Evolutionary conservation across 2,329 filamentous ascomycete genomes (phyloP), one percentile per base, ranked within the genome.

Genomic region (Diaporthe batatas): DNA sequence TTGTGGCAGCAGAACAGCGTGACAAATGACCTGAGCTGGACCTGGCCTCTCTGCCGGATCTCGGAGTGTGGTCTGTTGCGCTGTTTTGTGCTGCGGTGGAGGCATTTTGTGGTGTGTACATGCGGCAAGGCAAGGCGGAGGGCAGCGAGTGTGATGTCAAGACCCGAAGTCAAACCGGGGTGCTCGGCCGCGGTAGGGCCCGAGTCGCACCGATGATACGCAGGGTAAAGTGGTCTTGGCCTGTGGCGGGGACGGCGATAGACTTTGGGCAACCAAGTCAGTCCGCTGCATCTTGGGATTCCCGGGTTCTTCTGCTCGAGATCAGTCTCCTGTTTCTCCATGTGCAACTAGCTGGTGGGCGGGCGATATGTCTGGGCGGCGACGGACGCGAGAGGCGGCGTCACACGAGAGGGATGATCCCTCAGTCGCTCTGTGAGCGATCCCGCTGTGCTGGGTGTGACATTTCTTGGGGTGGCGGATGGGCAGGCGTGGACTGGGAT

Each of bases 91-190:
- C 44, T 42, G 59, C 59, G 59, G 68, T 51, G 65, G 34, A 62
- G 68, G 29, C 68, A 58, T 6, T 57, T 21, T 49, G 5, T 42
- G 39, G 39, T 42, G 39, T 42, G n/a, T 25, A 51, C 42, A 42
- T 14, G 11, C 44, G 44, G 39, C 39, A 42, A 23, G 47, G 7
- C 7, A 18, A n/a, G 67, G 12, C 36, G 47, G 29, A 29, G 29
- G 29, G 29, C 29, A 29, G 29, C 29, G 29, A 36, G 68, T 70
- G 68, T 70, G 68, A 70, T 70, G 68, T 54, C 55, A 70, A 70
- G 47, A 34, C 68, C 67, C 54, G 58, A 51, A 70, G 12, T 34
- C 32, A 53, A 39, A 62, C 12, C 18, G 34, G 49, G 47, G 57
- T 58, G 55, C 55, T 67, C 62, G 62, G 62, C 47, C 32, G 47